phyloP scores from a whole-genome alignment of 1,284 basidiomycete genomes.

The Sparassis latifolia region DNA sequence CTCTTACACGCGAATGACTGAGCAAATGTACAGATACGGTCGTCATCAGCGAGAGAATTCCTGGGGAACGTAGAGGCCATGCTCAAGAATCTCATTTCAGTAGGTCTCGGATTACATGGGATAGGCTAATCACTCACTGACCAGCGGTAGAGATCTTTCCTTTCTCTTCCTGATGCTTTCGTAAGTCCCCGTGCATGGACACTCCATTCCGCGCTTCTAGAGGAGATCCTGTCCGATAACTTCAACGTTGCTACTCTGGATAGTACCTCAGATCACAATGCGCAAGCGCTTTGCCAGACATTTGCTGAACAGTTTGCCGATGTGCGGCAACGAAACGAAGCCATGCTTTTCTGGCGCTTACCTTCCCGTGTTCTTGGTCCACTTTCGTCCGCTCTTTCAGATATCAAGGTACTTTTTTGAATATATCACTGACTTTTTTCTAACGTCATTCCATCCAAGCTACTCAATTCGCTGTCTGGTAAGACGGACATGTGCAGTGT shows the following conservation, averaged over 20 bases:
- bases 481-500: slow-evolving; percentile 61
- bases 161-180: slow-evolving; percentile 64
- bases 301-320: slow-evolving; percentile 47
- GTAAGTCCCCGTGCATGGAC: slow-evolving; percentile 69
- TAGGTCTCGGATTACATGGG: slow-evolving; percentile 21
- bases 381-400: slow-evolving; percentile 29
- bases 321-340: slow-evolving; percentile 67
- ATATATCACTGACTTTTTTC: neutral
- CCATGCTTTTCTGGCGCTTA: slow-evolving; percentile 67
- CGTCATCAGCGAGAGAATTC: slow-evolving; percentile 44
- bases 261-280: slow-evolving; percentile 31
- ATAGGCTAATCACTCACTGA: neutral
- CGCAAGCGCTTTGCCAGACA: slow-evolving; percentile 36
- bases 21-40: slow-evolving; percentile 39
- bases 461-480: slow-evolving; percentile 75
- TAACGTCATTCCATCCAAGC: slow-evolving; percentile 32
- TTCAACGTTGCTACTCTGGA: slow-evolving; percentile 27
- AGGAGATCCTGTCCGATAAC: slow-evolving; percentile 37
- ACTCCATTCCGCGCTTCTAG: slow-evolving; percentile 40
- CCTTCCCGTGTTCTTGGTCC: slow-evolving; percentile 49
- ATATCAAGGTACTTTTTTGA: slow-evolving; percentile 51
- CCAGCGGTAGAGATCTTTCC: slow-evolving; percentile 46
- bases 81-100: slow-evolving; percentile 53
- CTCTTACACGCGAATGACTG: neutral
- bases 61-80: slow-evolving; percentile 51